phyloP scores from a whole-genome alignment of 208 protist species.

The Acanthamoeba royreba region DNA sequence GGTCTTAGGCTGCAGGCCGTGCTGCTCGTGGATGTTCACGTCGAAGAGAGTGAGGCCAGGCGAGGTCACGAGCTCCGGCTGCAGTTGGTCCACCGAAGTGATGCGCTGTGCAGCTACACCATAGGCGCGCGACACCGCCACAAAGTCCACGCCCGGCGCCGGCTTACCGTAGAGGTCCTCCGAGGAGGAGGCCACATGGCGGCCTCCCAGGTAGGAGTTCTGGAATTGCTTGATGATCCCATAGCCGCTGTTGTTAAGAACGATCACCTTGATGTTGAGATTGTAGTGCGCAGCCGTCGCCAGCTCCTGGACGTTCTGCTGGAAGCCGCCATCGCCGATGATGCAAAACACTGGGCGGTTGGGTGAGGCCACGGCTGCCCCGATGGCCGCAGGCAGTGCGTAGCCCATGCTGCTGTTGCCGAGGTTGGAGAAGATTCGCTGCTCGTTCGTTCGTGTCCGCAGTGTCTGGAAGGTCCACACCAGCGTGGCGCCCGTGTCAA shows the following conservation, averaged over 20 bases:
- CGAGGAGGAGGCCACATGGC: not conserved
- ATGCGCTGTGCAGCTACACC: not conserved
- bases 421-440: not conserved
- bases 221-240: not conserved
- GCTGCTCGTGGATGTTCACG: not conserved
- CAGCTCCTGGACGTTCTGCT: not conserved
- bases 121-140: not conserved
- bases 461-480: not conserved
- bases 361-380: not conserved
- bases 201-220: not conserved
- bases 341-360: not conserved
- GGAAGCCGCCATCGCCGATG: not conserved
- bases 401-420: not conserved
- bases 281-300: not conserved
- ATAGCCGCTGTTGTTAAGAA: not conserved
- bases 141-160: not conserved
- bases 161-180: not conserved
- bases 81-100: not conserved
- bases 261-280: not conserved
- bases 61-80: not conserved
- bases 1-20: not conserved
- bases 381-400: not conserved
- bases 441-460: not conserved
- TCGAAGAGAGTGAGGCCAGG: not conserved
- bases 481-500: not conserved